phyloP scores from a whole-genome alignment of 208 protist species.

The Wallacemonas collosoma region DNA sequence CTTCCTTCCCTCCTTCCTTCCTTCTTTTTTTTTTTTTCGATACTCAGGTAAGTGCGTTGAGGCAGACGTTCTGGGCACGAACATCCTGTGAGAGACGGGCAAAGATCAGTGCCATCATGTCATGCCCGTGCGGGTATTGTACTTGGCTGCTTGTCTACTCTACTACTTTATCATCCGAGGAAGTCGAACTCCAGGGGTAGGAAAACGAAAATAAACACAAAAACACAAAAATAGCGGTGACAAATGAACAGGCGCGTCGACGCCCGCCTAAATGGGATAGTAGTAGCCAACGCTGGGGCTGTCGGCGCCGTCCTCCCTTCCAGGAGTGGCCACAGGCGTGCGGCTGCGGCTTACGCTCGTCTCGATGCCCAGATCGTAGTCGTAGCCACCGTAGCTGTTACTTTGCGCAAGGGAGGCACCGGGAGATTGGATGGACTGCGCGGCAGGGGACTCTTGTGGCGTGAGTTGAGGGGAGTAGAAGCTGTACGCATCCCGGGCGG shows the following conservation, averaged over 20 bases:
- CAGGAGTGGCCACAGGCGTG: not conserved
- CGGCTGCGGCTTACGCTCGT: slow-evolving; percentile 10
- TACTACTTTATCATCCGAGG: no score
- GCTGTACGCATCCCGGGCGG: slow-evolving; percentile 23
- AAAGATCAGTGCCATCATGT: no score
- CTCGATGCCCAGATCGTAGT: slow-evolving; percentile 21
- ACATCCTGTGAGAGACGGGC: no score
- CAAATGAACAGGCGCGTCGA: not conserved
- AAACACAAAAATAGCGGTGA: no score
- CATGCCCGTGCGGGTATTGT: no score
- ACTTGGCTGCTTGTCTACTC: no score
- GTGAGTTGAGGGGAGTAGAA: slow-evolving; percentile 26
- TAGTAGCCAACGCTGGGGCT: slow-evolving; percentile 5
- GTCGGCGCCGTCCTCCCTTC: not conserved
- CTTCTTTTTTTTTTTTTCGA: no score
- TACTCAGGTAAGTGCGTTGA: no score
- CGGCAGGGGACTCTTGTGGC: slow-evolving; percentile 16
- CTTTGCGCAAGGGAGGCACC: slow-evolving; percentile 19
- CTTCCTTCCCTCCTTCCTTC: no score
- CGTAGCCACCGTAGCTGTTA: slow-evolving; percentile 38
- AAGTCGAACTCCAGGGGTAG: no score
- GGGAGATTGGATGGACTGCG: not conserved
- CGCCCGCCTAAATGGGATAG: not conserved
- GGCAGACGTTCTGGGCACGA: no score
- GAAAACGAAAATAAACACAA: no score